These are phyloP conservation scores for Clausena lansium DNA, from an alignment of 345 rosid genomes.

Conservation along the genomic window DNA sequence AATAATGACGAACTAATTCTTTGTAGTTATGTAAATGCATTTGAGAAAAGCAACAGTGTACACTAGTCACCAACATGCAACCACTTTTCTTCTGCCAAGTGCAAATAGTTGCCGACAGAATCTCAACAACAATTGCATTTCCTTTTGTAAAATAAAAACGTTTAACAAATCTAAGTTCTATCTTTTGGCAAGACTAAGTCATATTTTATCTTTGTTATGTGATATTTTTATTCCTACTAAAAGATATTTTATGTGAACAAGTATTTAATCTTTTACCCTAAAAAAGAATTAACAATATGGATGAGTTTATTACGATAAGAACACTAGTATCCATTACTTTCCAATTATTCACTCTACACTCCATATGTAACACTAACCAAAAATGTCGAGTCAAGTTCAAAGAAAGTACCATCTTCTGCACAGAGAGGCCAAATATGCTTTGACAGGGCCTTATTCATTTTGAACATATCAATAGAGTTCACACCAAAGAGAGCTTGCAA, in stretches of 20 bases:
- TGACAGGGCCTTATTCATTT: conserved; percentile 55
- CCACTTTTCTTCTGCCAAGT: neutral
- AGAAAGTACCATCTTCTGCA: conserved; percentile 41
- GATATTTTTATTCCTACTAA: neutral
- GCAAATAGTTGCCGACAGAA: neutral
- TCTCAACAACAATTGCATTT: neutral
- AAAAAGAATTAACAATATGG: neutral
- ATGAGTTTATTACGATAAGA: neutral
- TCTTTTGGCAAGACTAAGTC: neutral
- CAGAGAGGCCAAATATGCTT: conserved; percentile 64
- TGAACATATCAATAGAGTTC: conserved; percentile 61
- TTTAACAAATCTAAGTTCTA: neutral
- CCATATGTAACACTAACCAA: neutral
- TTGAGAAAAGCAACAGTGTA: neutral
- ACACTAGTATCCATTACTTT: neutral
- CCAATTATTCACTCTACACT: neutral
- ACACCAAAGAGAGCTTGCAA: conserved; percentile 45
- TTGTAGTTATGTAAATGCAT: neutral
- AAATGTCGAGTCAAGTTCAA: neutral
- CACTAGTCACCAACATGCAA: neutral
- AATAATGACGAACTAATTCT: neutral
- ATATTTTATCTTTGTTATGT: neutral
- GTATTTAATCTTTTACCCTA: neutral
- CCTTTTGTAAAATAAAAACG: neutral
- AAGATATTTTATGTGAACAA: neutral